Percentiles rank a stretch among this genome's conserved stretches.
Evolutionary conservation across 352 stramenopile genomes (phyloP).

Genomic region (Globisporangium alternatum): DNA sequence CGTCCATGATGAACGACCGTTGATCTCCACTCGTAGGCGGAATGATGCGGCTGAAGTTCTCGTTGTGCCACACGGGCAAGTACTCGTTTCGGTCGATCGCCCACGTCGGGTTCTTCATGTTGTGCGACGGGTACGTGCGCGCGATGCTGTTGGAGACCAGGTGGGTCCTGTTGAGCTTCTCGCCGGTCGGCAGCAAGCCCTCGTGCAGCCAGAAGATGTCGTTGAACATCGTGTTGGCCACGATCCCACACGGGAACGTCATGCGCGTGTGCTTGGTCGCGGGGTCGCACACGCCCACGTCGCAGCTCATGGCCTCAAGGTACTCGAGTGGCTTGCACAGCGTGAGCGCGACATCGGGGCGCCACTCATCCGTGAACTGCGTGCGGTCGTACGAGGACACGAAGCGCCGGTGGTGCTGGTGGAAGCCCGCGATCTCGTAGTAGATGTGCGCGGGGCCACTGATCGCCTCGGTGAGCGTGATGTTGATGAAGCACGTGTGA

Average conservation of each 20-base stretch:
- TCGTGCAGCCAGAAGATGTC: conserved; percentile 84
- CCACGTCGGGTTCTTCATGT: conserved; percentile 64
- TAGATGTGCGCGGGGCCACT: conserved; percentile 38
- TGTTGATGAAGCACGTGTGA: conserved; percentile 66
- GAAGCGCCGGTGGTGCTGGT: conserved; percentile 75
- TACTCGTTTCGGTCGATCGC: conserved; percentile 27
- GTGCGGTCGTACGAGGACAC: conserved; percentile 62
- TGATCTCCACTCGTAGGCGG: conserved; percentile 27
- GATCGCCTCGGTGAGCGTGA: conserved; percentile 53
- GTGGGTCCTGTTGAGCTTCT: conserved; percentile 34
- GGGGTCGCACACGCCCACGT: conserved; percentile 33
- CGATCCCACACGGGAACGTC: conserved; percentile 69
- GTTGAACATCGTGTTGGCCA: conserved; percentile 83
- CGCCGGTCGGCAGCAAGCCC: conserved; percentile 39
- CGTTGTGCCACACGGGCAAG: conserved; percentile 67
- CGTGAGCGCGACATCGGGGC: conserved; percentile 29
- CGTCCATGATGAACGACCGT: conserved; percentile 30
- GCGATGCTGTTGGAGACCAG: conserved; percentile 44
- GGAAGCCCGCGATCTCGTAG: conserved; percentile 63
- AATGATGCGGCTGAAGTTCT: conserved; percentile 75
- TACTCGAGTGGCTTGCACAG: conserved; percentile 53
- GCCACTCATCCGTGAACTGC: conserved; percentile 66
- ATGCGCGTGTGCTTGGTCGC: conserved; percentile 30
- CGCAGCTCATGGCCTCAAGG: conserved; percentile 32
- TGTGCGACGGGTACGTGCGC: conserved; percentile 48